A percentile compares a stretch with the other conserved stretches of the same genome.
These are phyloP conservation scores for Lagenidium sp. DNA, from an alignment of 352 stramenopile species.

Conservation along the genomic window DNA sequence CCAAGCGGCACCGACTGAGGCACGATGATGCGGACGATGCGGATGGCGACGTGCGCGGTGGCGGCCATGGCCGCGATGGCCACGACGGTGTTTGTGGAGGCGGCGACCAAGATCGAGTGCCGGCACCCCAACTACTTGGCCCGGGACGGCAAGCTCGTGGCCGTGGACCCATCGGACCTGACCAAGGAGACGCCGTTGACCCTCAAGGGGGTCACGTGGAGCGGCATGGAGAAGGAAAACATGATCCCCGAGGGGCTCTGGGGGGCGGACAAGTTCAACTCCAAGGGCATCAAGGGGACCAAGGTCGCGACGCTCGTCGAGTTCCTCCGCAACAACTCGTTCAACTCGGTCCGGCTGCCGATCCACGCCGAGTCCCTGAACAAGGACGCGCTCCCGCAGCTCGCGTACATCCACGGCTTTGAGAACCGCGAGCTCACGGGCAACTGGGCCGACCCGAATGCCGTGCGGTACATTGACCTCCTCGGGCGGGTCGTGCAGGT, in stretches of 20 bases:
- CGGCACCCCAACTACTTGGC: constrained; percentile 55
- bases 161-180: constrained; percentile 28
- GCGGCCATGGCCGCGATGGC: no score
- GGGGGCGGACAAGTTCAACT: constrained; percentile 21
- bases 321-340: constrained; percentile 44
- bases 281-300: constrained; percentile 29
- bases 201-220: constrained; percentile 59
- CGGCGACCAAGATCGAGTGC: constrained; percentile 32
- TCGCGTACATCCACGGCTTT: constrained; percentile 44
- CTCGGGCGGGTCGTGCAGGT: constrained; percentile 43
- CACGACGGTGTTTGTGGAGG: no score
- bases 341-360: constrained; percentile 56
- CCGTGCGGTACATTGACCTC: constrained; percentile 47
- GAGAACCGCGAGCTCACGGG: constrained; percentile 52
- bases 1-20: no score
- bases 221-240: constrained; percentile 61
- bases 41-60: no score
- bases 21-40: no score
- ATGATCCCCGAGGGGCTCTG: constrained; percentile 57
- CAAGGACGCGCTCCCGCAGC: constrained; percentile 26
- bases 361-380: constrained; percentile 45
- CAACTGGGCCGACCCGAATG: constrained; percentile 26
- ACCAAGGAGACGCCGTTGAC: constrained; percentile 33
- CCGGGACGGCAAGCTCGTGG: constrained; percentile 40
- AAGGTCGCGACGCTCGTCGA: constrained; percentile 36